Conservation (phyloP, 352 stramenopile genomes). For the Plasmopara halstedii region DNA sequence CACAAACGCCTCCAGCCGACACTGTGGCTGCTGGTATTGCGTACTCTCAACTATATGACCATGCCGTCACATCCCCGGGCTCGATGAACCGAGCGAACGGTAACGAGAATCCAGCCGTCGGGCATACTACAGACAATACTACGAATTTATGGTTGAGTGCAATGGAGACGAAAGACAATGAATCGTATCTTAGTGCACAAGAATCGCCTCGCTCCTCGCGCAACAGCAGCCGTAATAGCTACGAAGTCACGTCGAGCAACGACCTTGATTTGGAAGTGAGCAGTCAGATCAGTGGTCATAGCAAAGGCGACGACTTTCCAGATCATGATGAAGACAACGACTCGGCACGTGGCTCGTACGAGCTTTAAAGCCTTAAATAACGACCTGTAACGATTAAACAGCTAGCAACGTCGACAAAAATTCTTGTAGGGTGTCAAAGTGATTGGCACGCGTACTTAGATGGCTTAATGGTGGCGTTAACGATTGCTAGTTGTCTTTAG, state of each 20-base stretch:
- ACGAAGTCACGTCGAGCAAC: conserved; percentile 28
- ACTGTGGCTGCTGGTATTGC: conserved; percentile 41
- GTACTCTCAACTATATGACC: conserved; percentile 75
- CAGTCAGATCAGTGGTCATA: conserved; percentile 62
- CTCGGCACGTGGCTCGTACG: conserved; percentile 69
- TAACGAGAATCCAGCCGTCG: conserved; percentile 21
- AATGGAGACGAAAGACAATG: conserved; percentile 76
- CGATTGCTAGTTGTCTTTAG: conserved; percentile 14
- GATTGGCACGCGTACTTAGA: conserved; percentile 19
- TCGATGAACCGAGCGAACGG: conserved; percentile 22
- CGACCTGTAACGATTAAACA: conserved; percentile 15
- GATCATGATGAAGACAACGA: conserved; percentile 63
- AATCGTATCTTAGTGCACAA: conserved; percentile 55
- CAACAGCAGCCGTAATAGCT: conserved; percentile 59
- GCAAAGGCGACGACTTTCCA: conserved; percentile 56
- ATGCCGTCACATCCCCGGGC: conserved; percentile 46
- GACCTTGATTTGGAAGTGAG: conserved; percentile 44
- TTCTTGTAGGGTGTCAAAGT: conserved; percentile 19
- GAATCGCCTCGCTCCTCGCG: conserved; percentile 35
- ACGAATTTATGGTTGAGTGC: conserved; percentile 72
- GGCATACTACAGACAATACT: conserved; percentile 7
- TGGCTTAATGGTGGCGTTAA: conserved; percentile 15
- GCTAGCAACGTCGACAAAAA: conserved; percentile 8
- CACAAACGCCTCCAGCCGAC: conserved; percentile 27
- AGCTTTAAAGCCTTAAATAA: conserved; percentile 41